phyloP scores from a whole-genome alignment of 129 eudicot species.

The Centella asiatica region DNA sequence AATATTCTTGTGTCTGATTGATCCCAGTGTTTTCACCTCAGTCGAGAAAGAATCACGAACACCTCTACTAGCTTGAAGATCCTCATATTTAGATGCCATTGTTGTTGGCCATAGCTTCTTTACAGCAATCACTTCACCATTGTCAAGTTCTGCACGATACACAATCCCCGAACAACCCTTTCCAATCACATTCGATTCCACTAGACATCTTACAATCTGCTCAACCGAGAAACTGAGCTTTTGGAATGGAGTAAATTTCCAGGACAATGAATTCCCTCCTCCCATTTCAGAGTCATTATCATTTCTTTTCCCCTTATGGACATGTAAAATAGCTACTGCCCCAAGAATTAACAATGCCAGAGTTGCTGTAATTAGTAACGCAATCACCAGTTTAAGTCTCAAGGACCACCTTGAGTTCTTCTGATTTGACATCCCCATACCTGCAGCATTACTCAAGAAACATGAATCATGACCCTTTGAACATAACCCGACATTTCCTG shows the following conservation, averaged over 20 bases:
- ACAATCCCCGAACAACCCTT: constrained; percentile 97
- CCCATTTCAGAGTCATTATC: constrained; percentile 66
- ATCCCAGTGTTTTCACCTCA: constrained; percentile 84
- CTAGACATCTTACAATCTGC: constrained; percentile 57
- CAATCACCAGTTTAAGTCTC: constrained; percentile 58
- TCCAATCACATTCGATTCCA: constrained; percentile 80
- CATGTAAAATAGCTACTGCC: constrained; percentile 46
- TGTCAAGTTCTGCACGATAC: constrained; percentile 72
- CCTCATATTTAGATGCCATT: constrained; percentile 24
- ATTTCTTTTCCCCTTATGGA: constrained; percentile 31
- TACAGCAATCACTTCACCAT: constrained; percentile 81
- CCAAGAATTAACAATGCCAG: constrained; percentile 55
- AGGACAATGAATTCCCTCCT: constrained; percentile 41
- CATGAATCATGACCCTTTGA: constrained; percentile 56
- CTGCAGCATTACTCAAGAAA: constrained; percentile 37
- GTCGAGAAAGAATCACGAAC: constrained; percentile 91
- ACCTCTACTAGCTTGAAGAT: constrained; percentile 21
- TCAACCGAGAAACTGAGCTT: constrained; percentile 74
- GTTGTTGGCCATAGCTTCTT: constrained; percentile 81
- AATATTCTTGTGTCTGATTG: constrained; percentile 85
- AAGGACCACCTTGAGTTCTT: constrained; percentile 26
- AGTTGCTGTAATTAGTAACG: constrained; percentile 39
- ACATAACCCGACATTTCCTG: constrained; percentile 68
- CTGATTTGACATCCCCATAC: constrained; percentile 18
- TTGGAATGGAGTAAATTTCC: constrained; percentile 91